phyloP scores from a whole-genome alignment of 1,139 yeast species.

The Blastobotrys persicus region DNA sequence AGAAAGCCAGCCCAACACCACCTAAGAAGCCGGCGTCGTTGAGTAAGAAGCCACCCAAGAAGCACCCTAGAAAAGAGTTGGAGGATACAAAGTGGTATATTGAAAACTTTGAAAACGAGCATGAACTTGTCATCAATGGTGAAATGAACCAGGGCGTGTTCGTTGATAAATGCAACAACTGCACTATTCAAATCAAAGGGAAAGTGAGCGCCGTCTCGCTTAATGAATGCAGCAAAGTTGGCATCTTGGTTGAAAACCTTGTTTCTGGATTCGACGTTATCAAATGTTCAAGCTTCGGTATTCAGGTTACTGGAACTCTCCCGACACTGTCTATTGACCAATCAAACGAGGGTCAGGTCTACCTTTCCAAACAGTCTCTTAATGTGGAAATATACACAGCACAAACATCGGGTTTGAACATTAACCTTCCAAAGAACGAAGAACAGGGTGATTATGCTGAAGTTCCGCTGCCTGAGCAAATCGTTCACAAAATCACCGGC shows the following conservation, averaged over 20 bases:
- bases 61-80: conserved; percentile 74
- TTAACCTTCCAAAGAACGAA: conserved; percentile 63
- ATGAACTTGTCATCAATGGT: conserved; percentile 66
- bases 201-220: conserved; percentile 87
- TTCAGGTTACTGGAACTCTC: conserved; percentile 76
- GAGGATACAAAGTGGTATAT: conserved; percentile 87
- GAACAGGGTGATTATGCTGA: conserved; percentile 69
- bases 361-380: conserved; percentile 67
- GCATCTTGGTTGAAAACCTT: conserved; percentile 76
- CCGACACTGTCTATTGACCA: conserved; percentile 88
- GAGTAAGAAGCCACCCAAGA: conserved; percentile 45
- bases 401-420: conserved; percentile 77
- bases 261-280: conserved; percentile 88
- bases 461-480: conserved; percentile 83
- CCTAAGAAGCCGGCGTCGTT: conserved; percentile 76
- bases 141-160: conserved; percentile 86
- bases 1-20: conserved; percentile 48
- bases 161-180: conserved; percentile 73
- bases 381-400: conserved; percentile 78
- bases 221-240: conserved; percentile 67
- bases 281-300: conserved; percentile 75
- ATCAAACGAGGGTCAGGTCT: conserved; percentile 80
- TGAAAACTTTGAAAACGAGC: conserved; percentile 66
- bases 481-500: conserved; percentile 55
- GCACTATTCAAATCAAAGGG: conserved; percentile 81